Base-by-base conservation (phyloP, 345 rosid species). In the Rhodamnia rubescens region DNA sequence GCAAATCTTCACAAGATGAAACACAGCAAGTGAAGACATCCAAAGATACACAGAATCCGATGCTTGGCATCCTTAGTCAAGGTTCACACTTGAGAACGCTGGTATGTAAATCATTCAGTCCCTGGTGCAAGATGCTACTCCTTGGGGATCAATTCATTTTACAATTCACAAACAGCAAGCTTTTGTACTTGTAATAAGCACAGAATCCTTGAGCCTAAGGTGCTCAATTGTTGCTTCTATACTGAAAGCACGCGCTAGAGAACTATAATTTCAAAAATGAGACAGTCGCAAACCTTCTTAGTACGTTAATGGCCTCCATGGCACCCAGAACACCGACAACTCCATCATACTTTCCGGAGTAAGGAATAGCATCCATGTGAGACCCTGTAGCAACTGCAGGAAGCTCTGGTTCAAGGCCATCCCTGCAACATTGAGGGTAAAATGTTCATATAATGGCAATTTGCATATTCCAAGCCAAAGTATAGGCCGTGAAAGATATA, bases 311-410 rank as follows among this genome's bases (percentile, higher is more conserved):
- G 87, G 98, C 97, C 93, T 96, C 99, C 55, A 96, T 91, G 53
- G 99, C 99, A 87, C 99, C 98, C 86, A 97, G 90, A 91, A 97
- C 98, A 90, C 99, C 99, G 49, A 95, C 97, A 59, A 95, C 99
- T 29, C 99, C 98, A 89, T 97, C 99, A 88, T 92, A 97, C 89
- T 95, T 97, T 61, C 99, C 99, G 2, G 98, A 95, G 91, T 93
- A 95, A 6, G 99, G 99, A 89, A 97, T 97, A 87, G 99, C 99
- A 93, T 97, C 99, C 11, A 93, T 94, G 54, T 97, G 98, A 88
- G 99, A 97, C 88, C 98, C 99, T 50, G 98, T 94, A 15, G 96
- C 99, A 81, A 95, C 93, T 11, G 95, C 89, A 87, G 94, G 81
- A 55, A 94, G 98, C 89, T 88, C 89, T 82, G 93, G 92, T 85